Evolutionary conservation across 2,329 filamentous ascomycete genomes (phyloP).

Genomic region (Beauveria varroae): DNA sequence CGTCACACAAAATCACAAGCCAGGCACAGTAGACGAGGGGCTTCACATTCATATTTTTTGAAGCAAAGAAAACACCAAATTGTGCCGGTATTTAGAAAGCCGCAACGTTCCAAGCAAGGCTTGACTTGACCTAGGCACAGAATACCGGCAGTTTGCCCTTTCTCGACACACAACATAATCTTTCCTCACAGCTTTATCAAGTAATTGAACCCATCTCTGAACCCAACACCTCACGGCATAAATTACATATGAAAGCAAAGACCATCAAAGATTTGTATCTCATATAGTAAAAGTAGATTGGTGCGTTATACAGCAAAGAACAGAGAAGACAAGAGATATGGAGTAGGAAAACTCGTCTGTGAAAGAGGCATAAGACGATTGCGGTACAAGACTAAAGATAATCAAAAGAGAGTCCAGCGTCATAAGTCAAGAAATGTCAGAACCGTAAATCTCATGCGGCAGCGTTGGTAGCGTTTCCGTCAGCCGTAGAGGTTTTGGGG

Average conservation of each 20-base stretch:
- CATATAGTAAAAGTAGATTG: slow-evolving; percentile 11
- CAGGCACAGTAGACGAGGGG: not conserved
- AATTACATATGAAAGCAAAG: not conserved
- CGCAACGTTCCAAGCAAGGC: not conserved
- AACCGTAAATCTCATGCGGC: slow-evolving; percentile 42
- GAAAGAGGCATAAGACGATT: not conserved
- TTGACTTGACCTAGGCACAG: not conserved
- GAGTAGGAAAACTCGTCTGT: slow-evolving; percentile 1
- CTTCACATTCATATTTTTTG: not conserved
- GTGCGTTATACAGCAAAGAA: not conserved
- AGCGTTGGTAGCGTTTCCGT: slow-evolving; percentile 35
- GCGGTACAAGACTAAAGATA: not conserved
- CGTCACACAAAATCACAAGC: not conserved
- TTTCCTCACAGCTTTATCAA: not conserved
- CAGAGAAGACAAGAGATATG: not conserved
- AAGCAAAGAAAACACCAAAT: not conserved
- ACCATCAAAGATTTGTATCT: not conserved
- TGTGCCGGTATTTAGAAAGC: not conserved
- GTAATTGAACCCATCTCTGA: not conserved
- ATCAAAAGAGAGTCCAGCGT: not conserved
- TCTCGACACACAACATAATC: not conserved
- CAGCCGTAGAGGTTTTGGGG: slow-evolving; percentile 43
- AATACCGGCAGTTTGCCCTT: not conserved
- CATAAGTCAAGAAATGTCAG: slow-evolving; percentile 1
- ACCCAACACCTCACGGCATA: not conserved